phyloP scores from a whole-genome alignment of 73 alveolate genomes.

The Stentor roeselii region DNA sequence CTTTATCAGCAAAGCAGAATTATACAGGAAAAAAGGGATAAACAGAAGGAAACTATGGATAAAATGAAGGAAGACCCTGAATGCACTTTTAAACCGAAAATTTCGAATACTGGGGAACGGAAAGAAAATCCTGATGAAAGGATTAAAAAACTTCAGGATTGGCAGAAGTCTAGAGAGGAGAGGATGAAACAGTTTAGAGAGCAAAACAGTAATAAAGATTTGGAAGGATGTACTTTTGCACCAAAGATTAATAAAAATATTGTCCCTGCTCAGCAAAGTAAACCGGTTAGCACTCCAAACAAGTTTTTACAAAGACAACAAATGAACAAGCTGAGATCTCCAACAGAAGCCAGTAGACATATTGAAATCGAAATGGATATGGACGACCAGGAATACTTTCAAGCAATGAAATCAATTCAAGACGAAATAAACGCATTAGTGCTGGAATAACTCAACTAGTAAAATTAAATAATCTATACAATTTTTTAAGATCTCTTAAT shows the following conservation, averaged over 20 bases:
- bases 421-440: background rate
- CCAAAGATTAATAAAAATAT: conserved; percentile 8
- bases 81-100: conserved; percentile 5
- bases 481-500: too few relatives aligned
- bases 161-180: conserved; percentile 13
- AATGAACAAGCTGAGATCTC: background rate
- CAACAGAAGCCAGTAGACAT: background rate
- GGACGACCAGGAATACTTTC: background rate
- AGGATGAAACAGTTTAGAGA: background rate
- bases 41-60: background rate
- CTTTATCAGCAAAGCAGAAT: background rate
- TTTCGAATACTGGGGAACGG: background rate
- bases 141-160: background rate
- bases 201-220: conserved; percentile 1
- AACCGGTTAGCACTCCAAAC: background rate
- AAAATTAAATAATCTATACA: too few relatives aligned
- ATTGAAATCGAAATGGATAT: background rate
- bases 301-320: conserved; percentile 16
- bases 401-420: background rate
- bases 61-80: conserved; percentile 14
- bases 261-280: background rate
- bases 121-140: conserved; percentile 17
- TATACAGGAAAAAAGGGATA: conserved; percentile 18
- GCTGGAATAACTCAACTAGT: background rate
- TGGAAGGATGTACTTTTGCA: conserved; percentile 23